Conservation (phyloP, 1,139 yeast species). For the Candida gigantensis region DNA sequence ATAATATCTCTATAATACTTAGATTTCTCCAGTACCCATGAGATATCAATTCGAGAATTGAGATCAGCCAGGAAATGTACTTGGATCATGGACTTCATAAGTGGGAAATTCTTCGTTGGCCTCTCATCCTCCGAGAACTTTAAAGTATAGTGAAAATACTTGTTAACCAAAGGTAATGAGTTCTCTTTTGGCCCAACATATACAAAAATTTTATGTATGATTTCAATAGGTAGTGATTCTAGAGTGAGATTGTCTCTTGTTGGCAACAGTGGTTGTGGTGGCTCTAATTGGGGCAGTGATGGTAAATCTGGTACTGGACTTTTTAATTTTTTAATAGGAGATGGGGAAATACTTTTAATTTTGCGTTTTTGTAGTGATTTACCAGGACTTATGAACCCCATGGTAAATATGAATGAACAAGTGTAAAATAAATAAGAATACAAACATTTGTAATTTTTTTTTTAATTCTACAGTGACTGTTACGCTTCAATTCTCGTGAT, state of each 20-base stretch:
- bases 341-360: neutral
- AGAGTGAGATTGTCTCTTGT: neutral
- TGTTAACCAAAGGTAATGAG: slow-evolving; percentile 27
- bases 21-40: slow-evolving; percentile 11
- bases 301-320: too few species aligned
- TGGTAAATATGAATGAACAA: slow-evolving; percentile 9
- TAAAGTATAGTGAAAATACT: slow-evolving; percentile 24
- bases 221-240: slow-evolving; percentile 30
- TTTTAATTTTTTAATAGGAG: slow-evolving; percentile 4
- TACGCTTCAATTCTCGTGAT: too few species aligned
- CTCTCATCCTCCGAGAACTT: slow-evolving; percentile 16
- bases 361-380: slow-evolving; percentile 16
- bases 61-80: slow-evolving; percentile 22
- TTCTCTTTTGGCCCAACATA: slow-evolving; percentile 26
- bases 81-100: slow-evolving; percentile 18
- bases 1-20: slow-evolving; percentile 10
- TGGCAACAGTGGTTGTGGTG: neutral
- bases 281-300: neutral
- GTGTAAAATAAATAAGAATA: neutral
- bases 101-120: slow-evolving; percentile 18
- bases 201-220: slow-evolving; percentile 32
- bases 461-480: too few species aligned
- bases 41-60: slow-evolving; percentile 18
- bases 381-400: slow-evolving; percentile 38
- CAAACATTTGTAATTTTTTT: too few species aligned